Evolutionary conservation across 2,329 filamentous ascomycete genomes (phyloP).

Genomic region (Orbilia brochopaga): DNA sequence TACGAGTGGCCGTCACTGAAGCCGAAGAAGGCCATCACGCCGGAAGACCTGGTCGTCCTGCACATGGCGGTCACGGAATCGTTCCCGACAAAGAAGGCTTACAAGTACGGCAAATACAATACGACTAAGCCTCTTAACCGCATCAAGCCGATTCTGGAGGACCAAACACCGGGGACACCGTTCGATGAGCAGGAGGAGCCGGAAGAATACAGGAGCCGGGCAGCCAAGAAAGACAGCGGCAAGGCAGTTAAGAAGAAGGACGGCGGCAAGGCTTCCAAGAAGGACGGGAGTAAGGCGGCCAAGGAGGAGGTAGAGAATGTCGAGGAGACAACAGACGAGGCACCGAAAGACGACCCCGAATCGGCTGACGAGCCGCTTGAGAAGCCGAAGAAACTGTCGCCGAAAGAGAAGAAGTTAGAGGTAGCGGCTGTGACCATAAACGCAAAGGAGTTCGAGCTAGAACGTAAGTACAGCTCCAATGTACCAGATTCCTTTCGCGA

Average conservation of each 20-base stretch:
- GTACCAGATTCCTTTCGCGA: not conserved
- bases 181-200: too few species aligned
- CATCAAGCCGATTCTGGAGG: too few species aligned
- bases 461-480: conserved; percentile 45
- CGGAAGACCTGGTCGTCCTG: not conserved
- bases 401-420: conserved; percentile 39
- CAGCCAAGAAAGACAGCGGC: not conserved
- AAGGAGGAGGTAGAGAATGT: conserved; percentile 9
- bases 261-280: not conserved
- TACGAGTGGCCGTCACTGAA: conserved; percentile 21
- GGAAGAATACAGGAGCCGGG: not conserved
- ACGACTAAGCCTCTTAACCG: not conserved
- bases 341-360: conserved; percentile 1
- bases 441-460: conserved; percentile 25
- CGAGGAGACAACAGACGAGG: not conserved
- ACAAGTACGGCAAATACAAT: conserved; percentile 4
- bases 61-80: conserved; percentile 20
- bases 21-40: conserved; percentile 26
- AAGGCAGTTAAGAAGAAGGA: not conserved
- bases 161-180: too few species aligned
- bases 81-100: conserved; percentile 9
- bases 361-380: not conserved
- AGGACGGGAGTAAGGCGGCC: conserved; percentile 6
- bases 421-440: conserved; percentile 42
- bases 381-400: conserved; percentile 9